Percentiles rank a stretch among this genome's conserved stretches.
These are phyloP conservation scores for Stephanodiscus minutulus DNA, from an alignment of 108 stramenopile species.

Conservation along the genomic window DNA sequence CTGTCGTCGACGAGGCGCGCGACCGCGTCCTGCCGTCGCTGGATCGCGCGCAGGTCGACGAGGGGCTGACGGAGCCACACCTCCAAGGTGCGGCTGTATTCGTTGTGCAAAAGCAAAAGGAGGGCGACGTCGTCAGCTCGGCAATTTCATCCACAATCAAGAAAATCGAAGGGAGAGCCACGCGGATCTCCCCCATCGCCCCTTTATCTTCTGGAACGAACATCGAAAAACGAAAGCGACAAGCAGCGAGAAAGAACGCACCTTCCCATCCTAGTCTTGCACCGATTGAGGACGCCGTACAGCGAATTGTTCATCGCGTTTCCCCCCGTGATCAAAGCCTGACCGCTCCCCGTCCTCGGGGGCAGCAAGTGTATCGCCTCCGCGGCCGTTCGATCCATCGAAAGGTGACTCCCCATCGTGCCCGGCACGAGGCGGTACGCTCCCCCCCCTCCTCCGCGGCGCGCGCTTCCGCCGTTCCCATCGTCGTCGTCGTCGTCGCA, in stretches of 20 bases:
- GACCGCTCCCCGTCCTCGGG: conserved; percentile 61
- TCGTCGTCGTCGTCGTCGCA: background rate
- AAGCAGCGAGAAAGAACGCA: background rate
- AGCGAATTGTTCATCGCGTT: conserved; percentile 65
- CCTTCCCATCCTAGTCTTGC: conserved; percentile 72
- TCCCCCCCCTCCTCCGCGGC: conserved; percentile 28
- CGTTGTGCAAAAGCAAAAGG: too few species aligned
- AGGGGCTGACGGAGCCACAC: conserved; percentile 85
- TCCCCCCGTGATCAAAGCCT: conserved; percentile 57
- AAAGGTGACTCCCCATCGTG: conserved; percentile 49
- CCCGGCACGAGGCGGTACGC: conserved; percentile 47
- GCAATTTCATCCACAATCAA: too few species aligned
- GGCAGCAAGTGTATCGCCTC: conserved; percentile 78
- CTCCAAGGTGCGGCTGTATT: conserved; percentile 47
- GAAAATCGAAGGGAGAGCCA: too few species aligned
- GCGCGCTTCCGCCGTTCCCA: too few species aligned
- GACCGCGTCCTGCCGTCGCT: conserved; percentile 76
- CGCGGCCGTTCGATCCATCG: conserved; percentile 80
- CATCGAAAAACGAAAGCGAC: background rate
- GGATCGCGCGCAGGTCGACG: conserved; percentile 56
- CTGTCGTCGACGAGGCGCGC: conserved; percentile 57
- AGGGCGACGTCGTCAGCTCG: too few species aligned
- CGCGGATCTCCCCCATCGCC: too few species aligned
- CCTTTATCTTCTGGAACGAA: too few species aligned
- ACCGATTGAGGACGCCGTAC: conserved; percentile 69